A percentile compares a stretch with the other conserved stretches of the same genome.
These are phyloP conservation scores for Pythium aristosporum DNA, from an alignment of 352 stramenopile genomes.

Conservation along the genomic window DNA sequence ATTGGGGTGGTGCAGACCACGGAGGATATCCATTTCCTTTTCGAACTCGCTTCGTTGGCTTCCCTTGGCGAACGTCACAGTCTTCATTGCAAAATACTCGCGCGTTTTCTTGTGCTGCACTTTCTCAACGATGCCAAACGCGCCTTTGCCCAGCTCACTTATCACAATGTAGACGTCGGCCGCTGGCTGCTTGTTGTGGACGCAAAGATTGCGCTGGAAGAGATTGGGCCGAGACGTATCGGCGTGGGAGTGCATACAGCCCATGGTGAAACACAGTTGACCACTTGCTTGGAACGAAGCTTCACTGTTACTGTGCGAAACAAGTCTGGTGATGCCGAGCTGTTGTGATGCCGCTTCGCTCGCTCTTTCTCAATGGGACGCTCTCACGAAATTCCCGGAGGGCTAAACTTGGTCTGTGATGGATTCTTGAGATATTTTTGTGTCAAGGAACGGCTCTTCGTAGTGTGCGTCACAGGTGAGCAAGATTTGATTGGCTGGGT, in stretches of 20 bases:
- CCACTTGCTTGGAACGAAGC: neutral
- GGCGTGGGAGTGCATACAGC: conserved; percentile 55
- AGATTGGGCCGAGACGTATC: conserved; percentile 57
- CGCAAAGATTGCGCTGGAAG: conserved; percentile 78
- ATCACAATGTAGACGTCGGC: conserved; percentile 49
- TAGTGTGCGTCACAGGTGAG: neutral
- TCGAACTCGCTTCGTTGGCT: conserved; percentile 71
- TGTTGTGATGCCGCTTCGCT: neutral
- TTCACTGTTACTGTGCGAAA: neutral
- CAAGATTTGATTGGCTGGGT: neutral
- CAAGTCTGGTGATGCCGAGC: neutral
- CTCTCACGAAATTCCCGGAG: neutral
- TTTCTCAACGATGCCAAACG: conserved; percentile 74
- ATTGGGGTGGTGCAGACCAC: conserved; percentile 74
- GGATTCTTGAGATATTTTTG: conserved; percentile 1
- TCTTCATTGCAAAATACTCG: conserved; percentile 80
- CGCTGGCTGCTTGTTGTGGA: conserved; percentile 63
- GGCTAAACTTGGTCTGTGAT: neutral
- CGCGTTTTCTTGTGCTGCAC: conserved; percentile 69
- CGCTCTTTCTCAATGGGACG: neutral
- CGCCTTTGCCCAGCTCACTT: conserved; percentile 59
- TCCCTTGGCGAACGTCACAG: conserved; percentile 57
- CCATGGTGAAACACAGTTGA: conserved; percentile 33
- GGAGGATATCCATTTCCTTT: conserved; percentile 75
- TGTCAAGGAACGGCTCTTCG: neutral